phyloP scores from a whole-genome alignment of 164 flowering plant species.

The Berberis thunbergii region DNA sequence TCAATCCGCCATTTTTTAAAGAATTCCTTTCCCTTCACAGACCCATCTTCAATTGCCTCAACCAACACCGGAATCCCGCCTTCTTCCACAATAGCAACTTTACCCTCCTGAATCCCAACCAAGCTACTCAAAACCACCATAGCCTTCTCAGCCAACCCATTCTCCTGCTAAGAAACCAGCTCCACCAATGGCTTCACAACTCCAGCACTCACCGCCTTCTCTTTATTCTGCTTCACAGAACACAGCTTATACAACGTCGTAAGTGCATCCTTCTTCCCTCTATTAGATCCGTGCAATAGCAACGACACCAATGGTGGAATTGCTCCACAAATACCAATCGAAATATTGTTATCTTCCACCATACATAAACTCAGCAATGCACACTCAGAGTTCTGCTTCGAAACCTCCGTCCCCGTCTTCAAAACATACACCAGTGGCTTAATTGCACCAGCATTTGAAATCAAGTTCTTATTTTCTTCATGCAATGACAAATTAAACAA shows the following conservation, averaged over 20 bases:
- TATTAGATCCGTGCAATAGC: constrained; percentile 11
- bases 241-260: constrained; percentile 28
- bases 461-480: constrained; percentile 45
- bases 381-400: constrained; percentile 86
- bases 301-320: constrained; percentile 71
- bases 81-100: constrained; percentile 67
- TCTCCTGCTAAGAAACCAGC: constrained; percentile 58
- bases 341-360: constrained; percentile 30
- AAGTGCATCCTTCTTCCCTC: constrained; percentile 88
- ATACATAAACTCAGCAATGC: too few relatives aligned
- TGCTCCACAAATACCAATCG: constrained; percentile 88
- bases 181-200: constrained; percentile 74
- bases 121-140: constrained; percentile 83
- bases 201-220: constrained; percentile 81
- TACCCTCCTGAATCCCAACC: constrained; percentile 58
- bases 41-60: constrained; percentile 84
- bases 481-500: constrained; percentile 18
- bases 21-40: constrained; percentile 80
- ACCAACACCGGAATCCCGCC: constrained; percentile 81
- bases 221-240: constrained; percentile 17
- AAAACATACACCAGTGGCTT: constrained; percentile 72
- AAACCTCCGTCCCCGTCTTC: constrained; percentile 76
- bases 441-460: constrained; percentile 51
- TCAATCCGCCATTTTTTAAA: too few relatives aligned
- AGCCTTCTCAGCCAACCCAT: constrained; percentile 85